Conservation (phyloP, 2,329 filamentous ascomycete genomes). For the Nemania sp. region DNA sequence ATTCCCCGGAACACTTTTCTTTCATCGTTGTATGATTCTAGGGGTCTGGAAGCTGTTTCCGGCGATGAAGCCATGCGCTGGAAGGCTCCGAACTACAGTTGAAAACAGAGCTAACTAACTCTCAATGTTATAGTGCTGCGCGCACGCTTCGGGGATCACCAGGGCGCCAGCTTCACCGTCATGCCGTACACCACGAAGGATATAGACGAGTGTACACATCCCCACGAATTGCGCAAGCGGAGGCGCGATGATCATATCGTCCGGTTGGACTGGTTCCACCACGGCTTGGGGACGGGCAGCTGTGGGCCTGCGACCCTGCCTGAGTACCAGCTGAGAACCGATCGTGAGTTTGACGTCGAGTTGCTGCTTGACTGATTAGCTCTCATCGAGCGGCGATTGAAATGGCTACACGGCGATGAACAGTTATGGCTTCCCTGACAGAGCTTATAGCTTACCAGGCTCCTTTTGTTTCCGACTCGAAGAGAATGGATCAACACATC, state of each 20-base stretch:
- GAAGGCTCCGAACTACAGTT: background rate
- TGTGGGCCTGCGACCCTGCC: slow-evolving; percentile 62
- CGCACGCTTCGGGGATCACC: slow-evolving; percentile 51
- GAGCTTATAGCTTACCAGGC: background rate
- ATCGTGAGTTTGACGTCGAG: slow-evolving; percentile 50
- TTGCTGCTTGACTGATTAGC: slow-evolving; percentile 47
- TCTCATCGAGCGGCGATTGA: too few species aligned
- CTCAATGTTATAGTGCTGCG: slow-evolving; percentile 42
- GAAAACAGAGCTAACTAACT: background rate
- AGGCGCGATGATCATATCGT: slow-evolving; percentile 58
- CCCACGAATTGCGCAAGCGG: slow-evolving; percentile 60
- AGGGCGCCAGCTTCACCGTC: slow-evolving; percentile 60
- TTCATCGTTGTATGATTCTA: background rate
- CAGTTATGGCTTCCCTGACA: background rate
- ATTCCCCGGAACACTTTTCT: background rate
- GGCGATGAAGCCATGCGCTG: background rate
- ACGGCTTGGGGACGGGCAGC: slow-evolving; percentile 65
- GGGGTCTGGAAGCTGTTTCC: background rate
- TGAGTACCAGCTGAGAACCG: slow-evolving; percentile 50
- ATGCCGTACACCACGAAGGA: slow-evolving; percentile 60
- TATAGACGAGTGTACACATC: slow-evolving; percentile 59
- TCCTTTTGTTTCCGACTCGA: background rate
- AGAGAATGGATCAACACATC: too few species aligned
- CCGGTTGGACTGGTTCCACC: slow-evolving; percentile 64
- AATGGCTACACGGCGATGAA: too few species aligned